phyloP scores from a whole-genome alignment of 495 filamentous ascomycete genomes.

The Cenococcum geophilum region DNA sequence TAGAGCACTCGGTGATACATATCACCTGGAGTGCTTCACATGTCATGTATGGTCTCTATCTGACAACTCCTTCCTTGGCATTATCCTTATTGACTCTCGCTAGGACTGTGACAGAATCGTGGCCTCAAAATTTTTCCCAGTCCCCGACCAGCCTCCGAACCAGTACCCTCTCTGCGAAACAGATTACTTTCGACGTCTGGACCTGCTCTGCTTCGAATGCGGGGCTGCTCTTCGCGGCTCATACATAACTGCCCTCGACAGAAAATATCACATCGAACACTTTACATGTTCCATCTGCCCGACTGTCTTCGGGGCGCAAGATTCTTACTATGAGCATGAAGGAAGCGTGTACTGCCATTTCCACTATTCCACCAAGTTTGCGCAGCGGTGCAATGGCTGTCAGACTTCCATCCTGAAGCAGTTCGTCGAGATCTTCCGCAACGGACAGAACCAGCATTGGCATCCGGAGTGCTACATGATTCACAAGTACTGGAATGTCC shows the following conservation, averaged over 20 bases:
- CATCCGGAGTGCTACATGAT: conserved; percentile 99
- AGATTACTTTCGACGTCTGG: conserved; percentile 92
- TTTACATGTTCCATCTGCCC: conserved; percentile 98
- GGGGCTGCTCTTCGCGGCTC: conserved; percentile 91
- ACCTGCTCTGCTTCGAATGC: conserved; percentile 85
- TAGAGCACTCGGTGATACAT: conserved; percentile 83
- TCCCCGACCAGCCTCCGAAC: conserved; percentile 77
- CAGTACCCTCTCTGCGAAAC: conserved; percentile 97
- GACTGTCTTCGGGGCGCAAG: conserved; percentile 93
- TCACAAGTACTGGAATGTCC: conserved; percentile 99
- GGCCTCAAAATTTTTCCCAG: conserved; percentile 96
- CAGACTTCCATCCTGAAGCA: conserved; percentile 98
- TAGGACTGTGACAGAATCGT: conserved; percentile 96
- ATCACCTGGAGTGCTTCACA: conserved; percentile 95
- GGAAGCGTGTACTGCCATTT: conserved; percentile 97
- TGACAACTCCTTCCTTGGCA: not conserved
- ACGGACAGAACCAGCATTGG: conserved; percentile 98
- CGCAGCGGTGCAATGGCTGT: conserved; percentile 92
- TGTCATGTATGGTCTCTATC: conserved; percentile 60
- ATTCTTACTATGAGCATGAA: conserved; percentile 98
- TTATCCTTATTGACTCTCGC: not conserved
- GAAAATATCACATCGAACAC: conserved; percentile 98
- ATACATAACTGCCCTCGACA: conserved; percentile 95
- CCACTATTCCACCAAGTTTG: conserved; percentile 97
- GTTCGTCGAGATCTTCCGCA: conserved; percentile 97